A percentile compares a stretch with the other conserved stretches of the same genome.
Conservation (phyloP, 139 green algal genomes). For the Penium margaritaceum region DNA sequence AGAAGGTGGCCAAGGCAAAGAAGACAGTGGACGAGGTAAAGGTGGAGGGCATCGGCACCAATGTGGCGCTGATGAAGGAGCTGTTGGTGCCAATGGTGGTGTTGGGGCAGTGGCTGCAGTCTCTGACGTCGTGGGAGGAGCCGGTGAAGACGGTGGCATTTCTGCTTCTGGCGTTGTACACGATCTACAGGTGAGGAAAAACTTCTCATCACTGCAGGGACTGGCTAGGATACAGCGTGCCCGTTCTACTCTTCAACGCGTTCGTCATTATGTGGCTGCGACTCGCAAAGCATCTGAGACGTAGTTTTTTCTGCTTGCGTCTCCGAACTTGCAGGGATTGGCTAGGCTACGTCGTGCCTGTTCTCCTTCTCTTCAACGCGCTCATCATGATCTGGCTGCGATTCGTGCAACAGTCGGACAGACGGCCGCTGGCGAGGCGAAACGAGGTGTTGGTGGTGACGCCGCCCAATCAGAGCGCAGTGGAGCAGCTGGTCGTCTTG, state of each 20-base stretch:
- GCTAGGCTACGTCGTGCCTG: constrained; percentile 22
- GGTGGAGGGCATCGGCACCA: constrained; percentile 31
- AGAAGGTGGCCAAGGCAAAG: constrained; percentile 23
- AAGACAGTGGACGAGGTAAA: constrained; percentile 7
- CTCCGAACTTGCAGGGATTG: constrained; percentile 28
- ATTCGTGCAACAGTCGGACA: constrained; percentile 15
- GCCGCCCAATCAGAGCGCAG: constrained; percentile 18
- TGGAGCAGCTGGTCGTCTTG: constrained; percentile 32
- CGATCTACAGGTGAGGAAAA: constrained; percentile 25
- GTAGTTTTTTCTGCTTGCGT: too few relatives aligned
- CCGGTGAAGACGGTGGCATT: constrained; percentile 20
- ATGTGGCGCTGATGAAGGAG: constrained; percentile 29
- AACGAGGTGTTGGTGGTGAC: constrained; percentile 23
- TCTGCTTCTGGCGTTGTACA: constrained; percentile 7
- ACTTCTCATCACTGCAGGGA: too few relatives aligned
- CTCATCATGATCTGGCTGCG: constrained; percentile 26
- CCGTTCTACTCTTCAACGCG: too few relatives aligned
- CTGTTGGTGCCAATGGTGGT: constrained; percentile 2
- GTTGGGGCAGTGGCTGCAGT: constrained; percentile 1
- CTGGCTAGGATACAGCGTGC: too few relatives aligned
- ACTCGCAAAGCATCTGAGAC: too few relatives aligned
- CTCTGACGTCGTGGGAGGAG: constrained; percentile 17
- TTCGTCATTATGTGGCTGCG: too few relatives aligned
- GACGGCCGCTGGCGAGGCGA: background rate
- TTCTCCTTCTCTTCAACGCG: constrained; percentile 30